Base-by-base conservation (phyloP, 352 stramenopile species). In the Pythium vanterpoolii region DNA sequence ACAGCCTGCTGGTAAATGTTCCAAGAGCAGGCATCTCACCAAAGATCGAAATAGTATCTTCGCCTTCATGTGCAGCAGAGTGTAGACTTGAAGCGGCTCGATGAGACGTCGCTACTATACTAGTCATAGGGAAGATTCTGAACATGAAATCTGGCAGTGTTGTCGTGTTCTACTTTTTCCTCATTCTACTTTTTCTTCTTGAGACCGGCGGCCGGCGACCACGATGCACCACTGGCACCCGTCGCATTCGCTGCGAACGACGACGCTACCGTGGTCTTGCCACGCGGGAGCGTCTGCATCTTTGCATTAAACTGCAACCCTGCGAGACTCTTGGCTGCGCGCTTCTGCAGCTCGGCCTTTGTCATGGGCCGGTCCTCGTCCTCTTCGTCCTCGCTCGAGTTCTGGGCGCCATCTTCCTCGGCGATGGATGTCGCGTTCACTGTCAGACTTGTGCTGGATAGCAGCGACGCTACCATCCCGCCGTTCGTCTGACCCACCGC, bases 311-410 rank as follows among this genome's bases (percentile, higher is more conserved):
- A 47, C 27, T 89, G 77, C 34, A 89, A 54, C 14, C 61, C 65
- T 0, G 77, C 79, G 11, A 89, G 62, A 36, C 52, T 78, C 51
- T 85, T 84, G 13, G 69, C 76, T 3, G 79, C 79, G 48, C 72
- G 74, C 50, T 74, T 75, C 45, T 89, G 82, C 5, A 91, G 68
- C 57, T 91, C 82, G 1, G 72, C 50, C n/a, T 72, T 77, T 0
- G 76, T 84, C 68, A 91, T 77, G 30, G 78, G 76, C 0, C 77
- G 77, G 43, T 89, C 74, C 10, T 73, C 69, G 28, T 89, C 76
- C 18, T 89, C 82, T 4, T 89, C 82, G 50, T 58, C 51, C 16
- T 89, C 82, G 46, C 74, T 87, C 14, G 68, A 72, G 28, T 63
- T 72, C 6, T 73, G 66, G 24, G 61, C 55, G 0, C 44, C 51